These are phyloP conservation scores for Phytophthora capsici DNA, from an alignment of 352 stramenopile genomes.

Conservation along the genomic window DNA sequence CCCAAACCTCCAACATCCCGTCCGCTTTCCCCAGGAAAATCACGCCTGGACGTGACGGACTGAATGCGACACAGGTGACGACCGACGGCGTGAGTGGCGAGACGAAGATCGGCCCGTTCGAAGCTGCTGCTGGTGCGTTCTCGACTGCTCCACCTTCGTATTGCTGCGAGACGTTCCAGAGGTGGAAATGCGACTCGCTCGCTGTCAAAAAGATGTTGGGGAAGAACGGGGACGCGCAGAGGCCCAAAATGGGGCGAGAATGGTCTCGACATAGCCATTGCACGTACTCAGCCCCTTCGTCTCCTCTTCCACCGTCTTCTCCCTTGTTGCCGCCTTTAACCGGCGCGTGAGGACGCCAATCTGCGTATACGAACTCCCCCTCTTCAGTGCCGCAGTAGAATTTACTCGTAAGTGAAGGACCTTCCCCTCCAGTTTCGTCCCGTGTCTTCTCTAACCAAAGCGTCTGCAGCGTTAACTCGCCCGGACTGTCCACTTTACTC, in stretches of 20 bases:
- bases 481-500: constrained; percentile 74
- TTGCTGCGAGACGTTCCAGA: constrained; percentile 89
- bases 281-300: constrained; percentile 89
- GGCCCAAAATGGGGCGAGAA: constrained; percentile 76
- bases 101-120: constrained; percentile 84
- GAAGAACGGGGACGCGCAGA: constrained; percentile 93
- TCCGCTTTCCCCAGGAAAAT: constrained; percentile 91
- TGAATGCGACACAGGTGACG: constrained; percentile 89
- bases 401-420: constrained; percentile 51
- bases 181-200: constrained; percentile 91
- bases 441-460: constrained; percentile 72
- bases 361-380: constrained; percentile 89
- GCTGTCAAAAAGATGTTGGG: constrained; percentile 87
- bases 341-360: constrained; percentile 85
- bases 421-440: constrained; percentile 47
- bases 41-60: constrained; percentile 86
- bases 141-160: constrained; percentile 10
- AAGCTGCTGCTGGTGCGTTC: constrained; percentile 18
- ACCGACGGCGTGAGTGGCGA: constrained; percentile 81
- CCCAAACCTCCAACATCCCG: constrained; percentile 93
- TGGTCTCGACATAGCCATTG: constrained; percentile 92
- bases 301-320: constrained; percentile 44
- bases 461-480: constrained; percentile 69
- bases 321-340: constrained; percentile 38
- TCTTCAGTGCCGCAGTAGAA: constrained; percentile 91